Evolutionary conservation across 2,329 filamentous ascomycete genomes (phyloP), one percentile per base, ranked within the genome.

Genomic region (Drechslerella dactyloides): DNA sequence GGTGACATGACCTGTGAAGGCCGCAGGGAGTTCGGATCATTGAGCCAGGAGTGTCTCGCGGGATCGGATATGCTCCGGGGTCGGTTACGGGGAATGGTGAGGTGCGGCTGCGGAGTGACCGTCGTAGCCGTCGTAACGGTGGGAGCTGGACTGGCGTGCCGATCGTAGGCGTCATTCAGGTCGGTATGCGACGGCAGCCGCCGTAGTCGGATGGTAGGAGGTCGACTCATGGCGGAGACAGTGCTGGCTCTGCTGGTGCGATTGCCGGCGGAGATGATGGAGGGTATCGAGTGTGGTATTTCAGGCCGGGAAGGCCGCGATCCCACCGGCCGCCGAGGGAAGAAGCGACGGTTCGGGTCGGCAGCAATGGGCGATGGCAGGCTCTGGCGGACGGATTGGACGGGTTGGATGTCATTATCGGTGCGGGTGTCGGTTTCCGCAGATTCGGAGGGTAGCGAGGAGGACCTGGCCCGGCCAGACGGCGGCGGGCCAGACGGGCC

Each of bases 161-260:
- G 65, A 40, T 54, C 60, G 54, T 64, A 72, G 19, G 55, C 60
- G 58, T 60, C 50, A 46, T 61, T 60, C n/a, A 72, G 68, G 30
- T 72, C 68, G 19, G 42, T 15, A 30, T 65, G 59, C 17, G 68
- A 72, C n/a, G 60, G 60, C 13, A 72, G 50, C n/a, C 68, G 60
- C 13, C 68, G 68, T 35, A 72, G 48, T 61, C 68, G 62, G 55
- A 72, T 72, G 55, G 68, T 72, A n/a, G 68, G 68, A 4, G 60
- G 60, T 2, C 68, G 48, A 46, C 68, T 72, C 40, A 21, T 30
- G 2, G 59, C 54, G 17, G 68, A 72, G 42, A 72, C 68, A 6
- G 30, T 56, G 8, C 55, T 65, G 15, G 68, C 60, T 35, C 68
- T 52, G 51, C 60, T 61, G 15, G 24, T 53, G 24, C 68, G 55